These are phyloP conservation scores for Metschnikowia kunwiensis DNA, from an alignment of 805 yeast genomes.

Conservation along the genomic window DNA sequence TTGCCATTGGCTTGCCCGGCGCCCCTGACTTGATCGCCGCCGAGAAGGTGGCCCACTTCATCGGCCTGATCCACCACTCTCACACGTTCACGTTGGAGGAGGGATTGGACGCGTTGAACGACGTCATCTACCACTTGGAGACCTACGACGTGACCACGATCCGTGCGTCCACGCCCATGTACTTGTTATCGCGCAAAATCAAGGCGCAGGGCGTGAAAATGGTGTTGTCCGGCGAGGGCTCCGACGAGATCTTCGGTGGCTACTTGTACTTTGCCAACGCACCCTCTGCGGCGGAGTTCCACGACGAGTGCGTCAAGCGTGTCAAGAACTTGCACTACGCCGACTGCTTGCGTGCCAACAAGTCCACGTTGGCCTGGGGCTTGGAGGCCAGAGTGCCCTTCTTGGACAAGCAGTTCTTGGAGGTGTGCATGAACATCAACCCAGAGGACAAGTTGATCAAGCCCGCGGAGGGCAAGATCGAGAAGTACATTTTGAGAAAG, in stretches of 20 bases:
- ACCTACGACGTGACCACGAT: slow-evolving; percentile 98
- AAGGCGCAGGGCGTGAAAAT: slow-evolving; percentile 99
- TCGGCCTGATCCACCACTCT: slow-evolving; percentile 96
- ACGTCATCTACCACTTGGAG: slow-evolving; percentile 93
- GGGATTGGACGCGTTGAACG: slow-evolving; percentile 92
- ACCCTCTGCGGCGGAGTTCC: slow-evolving; percentile 91
- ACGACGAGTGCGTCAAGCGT: slow-evolving; percentile 89
- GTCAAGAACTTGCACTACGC: slow-evolving; percentile 96
- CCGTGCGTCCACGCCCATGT: slow-evolving; percentile 99
- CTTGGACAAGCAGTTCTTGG: slow-evolving; percentile 90
- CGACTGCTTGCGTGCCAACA: slow-evolving; percentile 98
- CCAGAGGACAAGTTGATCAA: slow-evolving; percentile 88
- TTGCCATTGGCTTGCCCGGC: slow-evolving; percentile 94
- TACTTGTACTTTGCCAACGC: slow-evolving; percentile 97
- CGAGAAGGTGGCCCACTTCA: slow-evolving; percentile 90
- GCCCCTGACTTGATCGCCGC: slow-evolving; percentile 99
- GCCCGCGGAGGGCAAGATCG: slow-evolving; percentile 71
- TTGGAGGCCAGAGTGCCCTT: slow-evolving; percentile 99
- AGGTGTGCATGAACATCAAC: slow-evolving; percentile 89
- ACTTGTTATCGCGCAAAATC: slow-evolving; percentile 89
- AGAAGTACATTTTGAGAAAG: slow-evolving; percentile 93
- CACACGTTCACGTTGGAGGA: slow-evolving; percentile 96
- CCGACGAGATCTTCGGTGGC: slow-evolving; percentile 98
- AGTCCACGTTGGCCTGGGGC: slow-evolving; percentile 99
- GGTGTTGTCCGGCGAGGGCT: slow-evolving; percentile 99